Evolutionary conservation across 2,329 filamentous ascomycete species (phyloP).

Genomic region (Paecilomyces sp.): DNA sequence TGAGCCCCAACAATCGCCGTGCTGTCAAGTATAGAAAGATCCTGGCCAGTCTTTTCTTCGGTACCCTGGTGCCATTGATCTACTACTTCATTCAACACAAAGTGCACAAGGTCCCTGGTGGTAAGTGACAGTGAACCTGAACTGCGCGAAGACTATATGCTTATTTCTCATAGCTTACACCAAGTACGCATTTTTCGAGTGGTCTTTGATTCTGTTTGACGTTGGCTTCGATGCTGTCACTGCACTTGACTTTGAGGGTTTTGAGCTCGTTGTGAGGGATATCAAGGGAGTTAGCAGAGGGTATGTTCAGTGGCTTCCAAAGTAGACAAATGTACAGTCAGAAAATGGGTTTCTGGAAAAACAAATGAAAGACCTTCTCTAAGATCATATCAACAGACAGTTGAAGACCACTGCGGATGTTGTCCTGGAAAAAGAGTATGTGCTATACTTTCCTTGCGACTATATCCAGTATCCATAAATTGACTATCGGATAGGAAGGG

Average conservation of each 20-base stretch:
- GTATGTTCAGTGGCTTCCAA: constrained; percentile 96
- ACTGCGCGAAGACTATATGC: constrained; percentile 1
- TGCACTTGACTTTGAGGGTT: constrained; percentile 78
- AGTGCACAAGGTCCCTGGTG: constrained; percentile 85
- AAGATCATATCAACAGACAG: constrained; percentile 38
- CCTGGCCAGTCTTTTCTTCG: constrained; percentile 78
- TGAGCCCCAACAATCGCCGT: constrained; percentile 76
- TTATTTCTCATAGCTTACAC: constrained; percentile 68
- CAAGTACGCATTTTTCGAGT: constrained; percentile 96
- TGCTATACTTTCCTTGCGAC: constrained; percentile 20
- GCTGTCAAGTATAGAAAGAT: constrained; percentile 87
- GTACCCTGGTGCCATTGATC: constrained; percentile 77
- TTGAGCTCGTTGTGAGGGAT: constrained; percentile 84
- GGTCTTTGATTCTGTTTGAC: constrained; percentile 89
- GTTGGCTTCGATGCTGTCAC: constrained; percentile 96
- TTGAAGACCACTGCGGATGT: constrained; percentile 40
- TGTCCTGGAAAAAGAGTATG: constrained; percentile 68
- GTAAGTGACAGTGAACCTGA: constrained; percentile 45
- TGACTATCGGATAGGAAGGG: constrained; percentile 56
- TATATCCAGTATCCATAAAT: constrained; percentile 6
- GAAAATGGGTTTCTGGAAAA: constrained; percentile 28
- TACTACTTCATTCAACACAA: constrained; percentile 99
- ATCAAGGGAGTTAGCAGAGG: constrained; percentile 87
- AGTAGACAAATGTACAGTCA: constrained; percentile 60
- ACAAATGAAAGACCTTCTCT: constrained; percentile 25